Conservation (phyloP, 2,329 filamentous ascomycete genomes). For the Clonostachys rhizophaga region DNA sequence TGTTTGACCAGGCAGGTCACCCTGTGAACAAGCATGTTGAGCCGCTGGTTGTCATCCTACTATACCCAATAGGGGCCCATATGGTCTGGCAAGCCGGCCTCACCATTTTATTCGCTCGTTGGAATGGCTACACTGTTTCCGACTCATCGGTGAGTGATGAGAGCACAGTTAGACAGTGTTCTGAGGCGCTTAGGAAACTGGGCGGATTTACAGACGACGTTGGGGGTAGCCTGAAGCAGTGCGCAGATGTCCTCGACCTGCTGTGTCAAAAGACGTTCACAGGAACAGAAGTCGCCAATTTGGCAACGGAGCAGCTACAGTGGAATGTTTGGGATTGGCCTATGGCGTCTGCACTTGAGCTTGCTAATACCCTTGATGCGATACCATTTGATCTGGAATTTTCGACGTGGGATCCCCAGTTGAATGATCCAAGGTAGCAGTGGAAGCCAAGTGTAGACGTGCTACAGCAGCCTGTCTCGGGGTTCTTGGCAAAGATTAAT, state of each 20-base stretch:
- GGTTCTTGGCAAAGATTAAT: too few species aligned
- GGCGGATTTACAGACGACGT: conserved; percentile 6
- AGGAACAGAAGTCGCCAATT: conserved; percentile 1
- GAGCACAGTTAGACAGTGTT: conserved; percentile 7
- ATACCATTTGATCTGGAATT: conserved; percentile 9
- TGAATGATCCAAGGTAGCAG: too few species aligned
- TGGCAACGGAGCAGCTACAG: conserved; percentile 9
- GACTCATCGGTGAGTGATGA: conserved; percentile 5
- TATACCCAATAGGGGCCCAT: conserved; percentile 14
- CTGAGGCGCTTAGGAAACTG: conserved; percentile 5
- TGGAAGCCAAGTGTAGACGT: too few species aligned
- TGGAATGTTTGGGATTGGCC: conserved; percentile 19
- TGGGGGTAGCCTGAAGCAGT: conserved; percentile 6
- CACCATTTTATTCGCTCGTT: conserved; percentile 12
- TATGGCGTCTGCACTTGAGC: conserved; percentile 14
- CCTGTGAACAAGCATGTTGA: background rate
- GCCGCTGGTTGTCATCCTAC: conserved; percentile 4
- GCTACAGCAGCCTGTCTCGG: too few species aligned
- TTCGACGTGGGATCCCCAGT: too few species aligned
- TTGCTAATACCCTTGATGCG: conserved; percentile 12
- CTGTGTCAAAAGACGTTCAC: conserved; percentile 11
- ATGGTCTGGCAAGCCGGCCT: conserved; percentile 17
- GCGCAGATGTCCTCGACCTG: conserved; percentile 11
- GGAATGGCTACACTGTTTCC: conserved; percentile 9
- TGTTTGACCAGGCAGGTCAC: too few species aligned